Percentiles rank a stretch among this genome's conserved stretches.
Conservation (phyloP, 371 early-diverging fungal species). For the Haplosporangium sp. region DNA sequence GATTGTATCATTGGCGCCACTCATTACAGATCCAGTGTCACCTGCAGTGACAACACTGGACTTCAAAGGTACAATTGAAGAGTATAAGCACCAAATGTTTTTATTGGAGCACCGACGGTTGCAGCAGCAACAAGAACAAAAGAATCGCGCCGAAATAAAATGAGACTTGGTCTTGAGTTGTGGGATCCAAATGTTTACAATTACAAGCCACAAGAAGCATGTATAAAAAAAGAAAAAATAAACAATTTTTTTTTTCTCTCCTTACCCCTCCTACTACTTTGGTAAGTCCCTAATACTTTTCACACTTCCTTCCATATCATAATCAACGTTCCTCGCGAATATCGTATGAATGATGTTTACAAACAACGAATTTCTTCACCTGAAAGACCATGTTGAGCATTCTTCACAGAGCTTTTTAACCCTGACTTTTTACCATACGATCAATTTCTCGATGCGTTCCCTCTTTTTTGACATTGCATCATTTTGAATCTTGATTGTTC, state of each 20-base stretch:
- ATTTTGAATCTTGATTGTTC: not conserved
- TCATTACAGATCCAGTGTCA: not conserved
- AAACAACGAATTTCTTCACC: conserved; percentile 60
- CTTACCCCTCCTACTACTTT: conserved; percentile 1
- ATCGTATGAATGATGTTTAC: conserved; percentile 52
- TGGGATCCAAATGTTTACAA: not conserved
- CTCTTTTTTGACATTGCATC: not conserved
- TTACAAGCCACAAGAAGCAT: conserved; percentile 9
- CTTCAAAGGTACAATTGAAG: conserved; percentile 24
- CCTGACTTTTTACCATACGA: conserved; percentile 40
- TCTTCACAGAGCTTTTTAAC: conserved; percentile 59
- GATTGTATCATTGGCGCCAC: not conserved
- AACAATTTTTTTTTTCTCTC: conserved; percentile 11
- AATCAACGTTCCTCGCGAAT: not conserved
- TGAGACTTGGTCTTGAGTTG: not conserved
- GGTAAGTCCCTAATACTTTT: conserved; percentile 9
- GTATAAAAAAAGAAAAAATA: not conserved
- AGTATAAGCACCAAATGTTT: conserved; percentile 31
- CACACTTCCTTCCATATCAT: not conserved
- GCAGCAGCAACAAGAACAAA: conserved; percentile 24
- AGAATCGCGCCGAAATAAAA: conserved; percentile 2
- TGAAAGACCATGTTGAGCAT: conserved; percentile 57
- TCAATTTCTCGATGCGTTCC: not conserved
- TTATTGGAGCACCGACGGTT: conserved; percentile 30
- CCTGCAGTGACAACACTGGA: not conserved